Evolutionary conservation across 805 yeast genomes (phyloP).

Genomic region (Isabelozyma rhagii): DNA sequence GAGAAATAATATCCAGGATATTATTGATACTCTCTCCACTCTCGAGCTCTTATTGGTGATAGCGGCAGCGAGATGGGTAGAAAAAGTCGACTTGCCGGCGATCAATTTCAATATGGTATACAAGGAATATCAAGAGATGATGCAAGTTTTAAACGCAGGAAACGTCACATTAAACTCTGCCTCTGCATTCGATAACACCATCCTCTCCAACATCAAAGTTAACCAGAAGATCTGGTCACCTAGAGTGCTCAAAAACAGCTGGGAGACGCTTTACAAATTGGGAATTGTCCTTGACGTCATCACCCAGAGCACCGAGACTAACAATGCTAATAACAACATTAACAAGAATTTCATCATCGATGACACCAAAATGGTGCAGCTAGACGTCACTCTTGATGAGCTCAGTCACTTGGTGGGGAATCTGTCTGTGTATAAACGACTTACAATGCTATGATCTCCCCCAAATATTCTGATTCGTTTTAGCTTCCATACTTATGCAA

Average conservation of each 20-base stretch:
- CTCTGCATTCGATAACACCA: constrained; percentile 34
- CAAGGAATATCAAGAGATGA: constrained; percentile 66
- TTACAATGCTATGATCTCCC: constrained; percentile 15
- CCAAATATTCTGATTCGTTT: not conserved
- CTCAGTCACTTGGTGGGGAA: constrained; percentile 31
- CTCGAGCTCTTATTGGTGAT: constrained; percentile 69
- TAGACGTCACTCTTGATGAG: constrained; percentile 53
- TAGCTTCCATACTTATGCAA: too few relatives aligned
- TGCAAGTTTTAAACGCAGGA: constrained; percentile 41
- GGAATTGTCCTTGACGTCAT: constrained; percentile 53
- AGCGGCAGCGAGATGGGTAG: constrained; percentile 69
- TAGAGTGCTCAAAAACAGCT: constrained; percentile 58
- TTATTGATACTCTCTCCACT: constrained; percentile 49
- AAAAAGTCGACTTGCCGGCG: constrained; percentile 53
- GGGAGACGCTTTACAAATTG: constrained; percentile 66
- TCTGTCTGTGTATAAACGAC: constrained; percentile 14
- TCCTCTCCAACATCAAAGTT: constrained; percentile 29
- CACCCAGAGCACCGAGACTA: constrained; percentile 37
- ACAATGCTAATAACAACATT: constrained; percentile 21
- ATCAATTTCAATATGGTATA: constrained; percentile 75
- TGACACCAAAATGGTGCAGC: constrained; percentile 48
- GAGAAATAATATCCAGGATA: constrained; percentile 22
- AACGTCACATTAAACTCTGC: constrained; percentile 22
- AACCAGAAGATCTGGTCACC: constrained; percentile 56
- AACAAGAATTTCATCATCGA: constrained; percentile 31